phyloP scores from a whole-genome alignment of 2,329 filamentous ascomycete species.

The Colletotrichum paranaense region DNA sequence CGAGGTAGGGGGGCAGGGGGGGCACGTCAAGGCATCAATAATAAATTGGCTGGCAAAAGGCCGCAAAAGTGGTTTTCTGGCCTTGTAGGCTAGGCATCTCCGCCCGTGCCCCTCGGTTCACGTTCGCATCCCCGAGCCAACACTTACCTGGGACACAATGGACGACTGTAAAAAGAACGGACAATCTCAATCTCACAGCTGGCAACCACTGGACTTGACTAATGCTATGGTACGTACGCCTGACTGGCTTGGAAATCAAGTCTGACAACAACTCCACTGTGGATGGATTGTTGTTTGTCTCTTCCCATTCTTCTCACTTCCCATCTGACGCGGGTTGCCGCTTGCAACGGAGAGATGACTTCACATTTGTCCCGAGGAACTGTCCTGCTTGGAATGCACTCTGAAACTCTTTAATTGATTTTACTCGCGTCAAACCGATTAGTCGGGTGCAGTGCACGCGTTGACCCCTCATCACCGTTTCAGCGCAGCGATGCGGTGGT shows the following conservation, averaged over 20 bases:
- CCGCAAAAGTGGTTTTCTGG: neutral
- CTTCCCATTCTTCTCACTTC: neutral
- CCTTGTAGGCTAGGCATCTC: slow-evolving; percentile 23
- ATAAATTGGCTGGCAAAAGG: slow-evolving; percentile 14
- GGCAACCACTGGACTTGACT: slow-evolving; percentile 28
- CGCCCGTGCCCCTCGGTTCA: slow-evolving; percentile 32
- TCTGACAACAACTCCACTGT: slow-evolving; percentile 19
- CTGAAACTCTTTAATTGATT: neutral
- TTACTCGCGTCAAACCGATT: neutral
- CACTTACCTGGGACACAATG: slow-evolving; percentile 6
- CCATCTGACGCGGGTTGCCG: slow-evolving; percentile 11
- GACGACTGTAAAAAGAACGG: neutral
- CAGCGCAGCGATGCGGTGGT: neutral
- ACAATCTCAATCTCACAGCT: slow-evolving; percentile 2
- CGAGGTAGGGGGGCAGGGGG: slow-evolving; percentile 13
- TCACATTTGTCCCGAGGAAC: neutral
- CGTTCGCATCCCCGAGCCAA: slow-evolving; percentile 36
- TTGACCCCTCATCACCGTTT: neutral
- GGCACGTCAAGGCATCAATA: slow-evolving; percentile 36
- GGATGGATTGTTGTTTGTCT: slow-evolving; percentile 8
- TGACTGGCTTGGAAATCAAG: slow-evolving; percentile 26
- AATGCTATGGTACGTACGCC: neutral
- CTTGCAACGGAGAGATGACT: slow-evolving; percentile 17
- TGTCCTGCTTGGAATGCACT: neutral
- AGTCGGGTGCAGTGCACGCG: neutral